Evolutionary conservation across 441 rosid genomes (phyloP).

Genomic region (Populus hybrid): DNA sequence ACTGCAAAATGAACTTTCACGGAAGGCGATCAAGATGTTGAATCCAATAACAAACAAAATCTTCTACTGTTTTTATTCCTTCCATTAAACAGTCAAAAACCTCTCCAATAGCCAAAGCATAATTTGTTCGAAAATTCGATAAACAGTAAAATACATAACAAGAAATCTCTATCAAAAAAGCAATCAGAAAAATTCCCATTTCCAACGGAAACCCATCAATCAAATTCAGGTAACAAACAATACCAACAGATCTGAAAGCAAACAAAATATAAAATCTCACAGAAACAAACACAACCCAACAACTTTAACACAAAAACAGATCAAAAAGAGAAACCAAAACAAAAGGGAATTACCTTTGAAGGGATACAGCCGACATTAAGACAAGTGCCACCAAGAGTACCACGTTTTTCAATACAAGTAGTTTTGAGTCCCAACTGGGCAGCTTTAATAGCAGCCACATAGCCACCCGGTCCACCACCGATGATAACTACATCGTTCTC

Average conservation of each 20-base stretch:
- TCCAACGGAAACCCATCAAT: not conserved
- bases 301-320: not conserved
- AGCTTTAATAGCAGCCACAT: constrained; percentile 98
- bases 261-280: not conserved
- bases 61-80: not conserved
- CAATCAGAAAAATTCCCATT: not conserved
- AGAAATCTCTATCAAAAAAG: not conserved
- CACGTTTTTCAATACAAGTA: constrained; percentile 96
- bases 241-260: not conserved
- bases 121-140: not conserved
- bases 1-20: not conserved
- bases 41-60: not conserved
- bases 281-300: not conserved
- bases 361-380: constrained; percentile 99
- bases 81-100: not conserved
- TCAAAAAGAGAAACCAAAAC: not conserved
- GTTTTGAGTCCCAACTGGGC: constrained; percentile 97
- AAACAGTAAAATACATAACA: not conserved
- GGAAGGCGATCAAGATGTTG: not conserved
- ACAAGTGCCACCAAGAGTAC: constrained; percentile 95
- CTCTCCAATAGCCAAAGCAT: not conserved
- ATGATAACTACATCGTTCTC: constrained; percentile 92
- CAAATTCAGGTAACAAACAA: not conserved
- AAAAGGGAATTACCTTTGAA: constrained; percentile 59
- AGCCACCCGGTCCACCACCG: constrained; percentile 99